phyloP scores from a whole-genome alignment of 2,329 filamentous ascomycete species.

The Grosmannia clavigera region DNA sequence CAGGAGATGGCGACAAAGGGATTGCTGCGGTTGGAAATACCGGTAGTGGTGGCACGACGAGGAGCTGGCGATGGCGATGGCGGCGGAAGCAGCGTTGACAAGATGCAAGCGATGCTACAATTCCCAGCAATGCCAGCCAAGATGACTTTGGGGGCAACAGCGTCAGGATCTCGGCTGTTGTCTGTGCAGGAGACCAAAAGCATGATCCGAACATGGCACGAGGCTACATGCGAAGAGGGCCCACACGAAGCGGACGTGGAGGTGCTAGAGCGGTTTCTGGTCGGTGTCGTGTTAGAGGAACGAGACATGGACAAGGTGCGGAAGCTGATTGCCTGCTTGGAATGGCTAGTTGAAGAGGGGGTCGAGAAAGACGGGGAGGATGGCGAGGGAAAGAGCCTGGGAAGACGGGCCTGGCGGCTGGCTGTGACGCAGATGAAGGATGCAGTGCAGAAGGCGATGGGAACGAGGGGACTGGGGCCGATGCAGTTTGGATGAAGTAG shows the following conservation, averaged over 20 bases:
- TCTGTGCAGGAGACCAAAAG: constrained; percentile 51
- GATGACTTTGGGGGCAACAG: constrained; percentile 30
- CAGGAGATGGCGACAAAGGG: constrained; percentile 19
- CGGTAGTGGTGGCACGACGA: constrained; percentile 17
- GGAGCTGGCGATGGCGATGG: neutral
- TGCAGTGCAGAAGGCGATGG: constrained; percentile 42
- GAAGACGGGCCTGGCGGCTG: constrained; percentile 27
- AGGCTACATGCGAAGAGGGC: constrained; percentile 56
- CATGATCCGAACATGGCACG: constrained; percentile 66
- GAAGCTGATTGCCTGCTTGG: constrained; percentile 69
- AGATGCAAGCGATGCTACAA: constrained; percentile 25
- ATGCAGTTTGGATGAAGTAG: constrained; percentile 31
- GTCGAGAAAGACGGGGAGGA: constrained; percentile 28
- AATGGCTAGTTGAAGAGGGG: constrained; percentile 38
- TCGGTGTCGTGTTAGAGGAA: constrained; percentile 61
- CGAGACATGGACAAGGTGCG: constrained; percentile 76
- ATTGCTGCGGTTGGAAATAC: constrained; percentile 35
- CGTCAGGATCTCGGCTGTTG: constrained; percentile 22
- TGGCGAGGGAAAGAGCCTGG: constrained; percentile 17
- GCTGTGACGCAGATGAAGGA: constrained; percentile 31
- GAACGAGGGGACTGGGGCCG: constrained; percentile 40
- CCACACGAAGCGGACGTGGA: constrained; percentile 70
- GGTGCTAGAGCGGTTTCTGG: constrained; percentile 61
- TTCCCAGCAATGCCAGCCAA: constrained; percentile 35
- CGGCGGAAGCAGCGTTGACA: neutral